phyloP scores from a whole-genome alignment of 2,329 filamentous ascomycete species.

The Trichoderma gracile region DNA sequence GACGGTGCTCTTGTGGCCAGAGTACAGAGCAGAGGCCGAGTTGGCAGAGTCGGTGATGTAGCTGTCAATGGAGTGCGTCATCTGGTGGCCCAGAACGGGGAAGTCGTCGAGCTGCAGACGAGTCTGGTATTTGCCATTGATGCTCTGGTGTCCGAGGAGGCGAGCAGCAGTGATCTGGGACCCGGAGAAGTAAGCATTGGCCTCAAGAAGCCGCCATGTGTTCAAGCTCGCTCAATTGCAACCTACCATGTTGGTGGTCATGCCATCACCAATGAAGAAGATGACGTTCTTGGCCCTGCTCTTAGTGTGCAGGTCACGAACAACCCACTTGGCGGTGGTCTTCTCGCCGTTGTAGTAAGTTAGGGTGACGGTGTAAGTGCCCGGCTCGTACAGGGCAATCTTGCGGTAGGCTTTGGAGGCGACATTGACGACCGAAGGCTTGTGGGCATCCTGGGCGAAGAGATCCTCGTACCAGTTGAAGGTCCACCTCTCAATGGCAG shows the following conservation, averaged over 20 bases:
- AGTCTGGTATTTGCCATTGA: conserved; percentile 82
- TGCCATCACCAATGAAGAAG: conserved; percentile 76
- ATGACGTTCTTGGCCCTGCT: conserved; percentile 83
- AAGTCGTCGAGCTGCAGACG: conserved; percentile 78
- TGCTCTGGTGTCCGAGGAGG: conserved; percentile 75
- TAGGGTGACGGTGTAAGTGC: conserved; percentile 74
- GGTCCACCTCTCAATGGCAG: conserved; percentile 75
- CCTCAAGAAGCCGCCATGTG: neutral
- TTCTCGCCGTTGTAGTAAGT: conserved; percentile 71
- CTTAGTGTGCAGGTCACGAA: conserved; percentile 67
- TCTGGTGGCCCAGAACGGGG: conserved; percentile 82
- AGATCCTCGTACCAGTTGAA: conserved; percentile 86
- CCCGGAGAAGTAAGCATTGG: neutral
- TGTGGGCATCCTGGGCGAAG: conserved; percentile 71
- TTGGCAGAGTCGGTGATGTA: conserved; percentile 89
- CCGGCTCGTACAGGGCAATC: conserved; percentile 74
- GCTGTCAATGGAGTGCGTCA: conserved; percentile 82
- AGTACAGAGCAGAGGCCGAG: conserved; percentile 78
- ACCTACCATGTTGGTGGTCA: conserved; percentile 69
- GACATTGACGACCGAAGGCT: conserved; percentile 74
- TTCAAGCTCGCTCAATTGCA: neutral
- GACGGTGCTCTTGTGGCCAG: conserved; percentile 80
- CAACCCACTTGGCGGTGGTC: conserved; percentile 74
- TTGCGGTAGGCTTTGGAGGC: conserved; percentile 76
- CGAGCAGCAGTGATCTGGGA: conserved; percentile 70